Conservation (phyloP, 768 basidiomycete genomes). For the Rhodotorula sphaerocarpa region DNA sequence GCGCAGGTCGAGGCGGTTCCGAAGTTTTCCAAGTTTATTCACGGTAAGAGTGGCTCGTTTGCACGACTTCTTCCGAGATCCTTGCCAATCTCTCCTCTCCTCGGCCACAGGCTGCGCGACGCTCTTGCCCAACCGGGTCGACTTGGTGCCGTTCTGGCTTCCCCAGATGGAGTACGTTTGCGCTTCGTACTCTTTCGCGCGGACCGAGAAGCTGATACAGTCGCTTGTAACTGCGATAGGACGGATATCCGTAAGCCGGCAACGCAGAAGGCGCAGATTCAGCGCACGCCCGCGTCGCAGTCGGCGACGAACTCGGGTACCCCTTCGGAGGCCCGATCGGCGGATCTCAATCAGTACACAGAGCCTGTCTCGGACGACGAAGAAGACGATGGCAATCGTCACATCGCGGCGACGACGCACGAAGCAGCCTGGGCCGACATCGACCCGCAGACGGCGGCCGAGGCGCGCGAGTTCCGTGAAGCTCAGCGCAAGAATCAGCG, state of each 20-base stretch:
- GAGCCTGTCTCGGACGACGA: conserved; percentile 96
- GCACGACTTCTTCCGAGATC: conserved; percentile 83
- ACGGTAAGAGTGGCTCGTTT: neutral
- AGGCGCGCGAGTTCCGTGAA: conserved; percentile 79
- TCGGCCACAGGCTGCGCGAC: conserved; percentile 66
- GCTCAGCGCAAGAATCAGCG: conserved; percentile 47
- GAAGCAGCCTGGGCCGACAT: conserved; percentile 75
- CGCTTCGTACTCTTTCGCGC: accelerated
- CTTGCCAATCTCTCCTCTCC: no score
- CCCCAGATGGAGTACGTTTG: conserved; percentile 73
- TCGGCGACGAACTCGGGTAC: conserved; percentile 42
- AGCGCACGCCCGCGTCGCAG: conserved; percentile 40
- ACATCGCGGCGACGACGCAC: conserved; percentile 60
- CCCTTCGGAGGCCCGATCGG: conserved; percentile 46
- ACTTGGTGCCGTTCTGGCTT: conserved; percentile 96
- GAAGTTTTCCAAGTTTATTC: conserved; percentile 66
- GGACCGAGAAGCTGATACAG: neutral
- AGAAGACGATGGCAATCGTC: conserved; percentile 60
- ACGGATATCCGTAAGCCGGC: conserved; percentile 89
- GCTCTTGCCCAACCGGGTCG: conserved; percentile 79
- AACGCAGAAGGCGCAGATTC: conserved; percentile 50
- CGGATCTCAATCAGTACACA: conserved; percentile 49
- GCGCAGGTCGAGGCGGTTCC: conserved; percentile 74
- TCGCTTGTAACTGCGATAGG: conserved; percentile 7
- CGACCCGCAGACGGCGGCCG: conserved; percentile 57